Evolutionary conservation across 495 filamentous ascomycete genomes (phyloP), one percentile per base, ranked within the genome.

Genomic region (Talaromyces adpressus): DNA sequence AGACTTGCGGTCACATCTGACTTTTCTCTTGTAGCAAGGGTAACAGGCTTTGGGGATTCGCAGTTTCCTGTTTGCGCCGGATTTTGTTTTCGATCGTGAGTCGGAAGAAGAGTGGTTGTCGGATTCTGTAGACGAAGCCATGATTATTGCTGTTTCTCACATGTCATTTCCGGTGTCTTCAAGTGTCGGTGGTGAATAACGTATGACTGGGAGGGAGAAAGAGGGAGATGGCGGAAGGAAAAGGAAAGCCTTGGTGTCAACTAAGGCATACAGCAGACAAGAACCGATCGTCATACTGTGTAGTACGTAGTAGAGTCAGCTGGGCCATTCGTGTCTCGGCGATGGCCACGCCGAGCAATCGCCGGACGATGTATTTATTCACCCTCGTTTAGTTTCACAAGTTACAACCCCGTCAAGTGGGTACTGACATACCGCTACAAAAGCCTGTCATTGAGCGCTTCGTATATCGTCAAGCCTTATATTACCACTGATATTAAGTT

Each of bases 1-100:
- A 53, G 85, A 78, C 61, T 88, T 86, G 67, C 88, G 87, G 72
- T 89, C 87, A 69, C 88, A 91, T 75, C 88, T 90, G 49, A 90
- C 88, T 67, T 91, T 91, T 23, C 88, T 79, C 71, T 87, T 85
- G 65, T 88, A 79, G 72, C 88, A 90, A 30, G 88, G 87, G 77
- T 88, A 91, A 72, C 88, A 91, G 39, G 88, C 87, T 64, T 79
- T 79, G 6, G 78, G 78, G 57, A 79, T 75, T 16, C 78, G 77
- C 25, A 76, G 45, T 39, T 62, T 62, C 27, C 59, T 61, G 22
- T 39, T 49, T n/a, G 52, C 25, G 25, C 59, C 52, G 23, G 59
- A 36, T 58, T 61, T 56, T 34, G 52, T 57, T 22, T 53, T 49
- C 0, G 11, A 41, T 20, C 27, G 61, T 41, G 39, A 61, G 14